phyloP scores from a whole-genome alignment of 192 early-diverging fungal species.

The Coemansia sp. region DNA sequence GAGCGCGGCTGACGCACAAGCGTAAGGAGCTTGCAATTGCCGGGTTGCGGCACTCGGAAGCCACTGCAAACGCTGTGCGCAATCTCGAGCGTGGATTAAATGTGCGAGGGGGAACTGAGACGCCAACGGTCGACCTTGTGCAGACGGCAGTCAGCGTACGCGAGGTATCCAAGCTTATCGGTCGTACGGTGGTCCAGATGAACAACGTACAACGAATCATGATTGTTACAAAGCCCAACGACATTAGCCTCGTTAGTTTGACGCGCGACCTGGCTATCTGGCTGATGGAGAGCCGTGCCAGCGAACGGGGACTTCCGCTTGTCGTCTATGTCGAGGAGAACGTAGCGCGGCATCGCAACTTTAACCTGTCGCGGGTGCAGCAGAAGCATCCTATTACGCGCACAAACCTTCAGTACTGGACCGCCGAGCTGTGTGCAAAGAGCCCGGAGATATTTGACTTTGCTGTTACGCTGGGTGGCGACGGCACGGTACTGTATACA shows the following conservation, averaged over 20 bases:
- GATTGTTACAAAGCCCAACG: conserved; percentile 77
- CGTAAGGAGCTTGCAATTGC: conserved; percentile 36
- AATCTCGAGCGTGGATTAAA: conserved; percentile 38
- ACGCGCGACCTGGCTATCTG: conserved; percentile 68
- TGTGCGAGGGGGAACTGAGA: conserved; percentile 32
- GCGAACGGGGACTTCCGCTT: conserved; percentile 18
- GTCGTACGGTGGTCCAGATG: conserved; percentile 54
- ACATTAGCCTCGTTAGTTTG: conserved; percentile 60
- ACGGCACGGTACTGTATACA: conserved; percentile 93
- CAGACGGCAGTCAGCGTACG: conserved; percentile 68
- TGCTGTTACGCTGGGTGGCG: conserved; percentile 91
- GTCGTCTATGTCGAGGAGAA: conserved; percentile 62
- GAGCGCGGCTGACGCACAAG: conserved; percentile 25
- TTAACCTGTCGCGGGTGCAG: conserved; percentile 54
- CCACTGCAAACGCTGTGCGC: conserved; percentile 35
- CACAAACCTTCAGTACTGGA: conserved; percentile 71
- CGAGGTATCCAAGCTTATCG: conserved; percentile 68
- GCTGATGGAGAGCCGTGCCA: conserved; percentile 52
- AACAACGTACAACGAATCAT: conserved; percentile 56
- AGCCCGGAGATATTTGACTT: conserved; percentile 79
- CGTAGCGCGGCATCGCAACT: conserved; percentile 57
- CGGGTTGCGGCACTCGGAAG: conserved; percentile 31
- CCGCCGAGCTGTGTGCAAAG: conserved; percentile 63
- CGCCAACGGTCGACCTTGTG: conserved; percentile 55
- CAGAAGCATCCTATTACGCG: conserved; percentile 39